Evolutionary conservation across 164 flowering plant species (phyloP).

Genomic region (Sedum album): DNA sequence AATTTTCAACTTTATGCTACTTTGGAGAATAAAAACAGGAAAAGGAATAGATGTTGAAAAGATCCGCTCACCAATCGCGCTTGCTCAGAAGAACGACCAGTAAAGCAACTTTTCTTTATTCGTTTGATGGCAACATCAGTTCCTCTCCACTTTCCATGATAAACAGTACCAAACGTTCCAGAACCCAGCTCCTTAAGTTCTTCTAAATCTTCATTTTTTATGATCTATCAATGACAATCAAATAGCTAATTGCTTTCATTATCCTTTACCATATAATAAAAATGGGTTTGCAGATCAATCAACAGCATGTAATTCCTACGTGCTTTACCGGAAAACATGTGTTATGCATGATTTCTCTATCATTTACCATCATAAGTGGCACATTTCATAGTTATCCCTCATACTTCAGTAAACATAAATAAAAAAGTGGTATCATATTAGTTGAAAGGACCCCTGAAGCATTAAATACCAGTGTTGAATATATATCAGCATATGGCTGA

Average conservation of each 20-base stretch:
- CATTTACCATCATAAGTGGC: background rate
- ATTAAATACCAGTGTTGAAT: background rate
- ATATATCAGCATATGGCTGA: background rate
- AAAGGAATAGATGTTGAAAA: background rate
- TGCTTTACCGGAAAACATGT: background rate
- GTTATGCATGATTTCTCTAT: background rate
- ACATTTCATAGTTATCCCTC: background rate
- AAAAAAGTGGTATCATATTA: background rate
- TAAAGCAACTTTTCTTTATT: slow-evolving; percentile 8
- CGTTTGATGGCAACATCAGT: slow-evolving; percentile 10
- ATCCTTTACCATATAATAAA: background rate
- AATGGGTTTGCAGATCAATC: background rate
- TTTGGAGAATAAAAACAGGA: background rate
- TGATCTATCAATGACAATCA: slow-evolving; percentile 6
- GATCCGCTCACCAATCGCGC: slow-evolving; percentile 7
- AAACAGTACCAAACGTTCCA: slow-evolving; percentile 10
- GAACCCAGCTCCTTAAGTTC: slow-evolving; percentile 9
- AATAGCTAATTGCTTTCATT: background rate
- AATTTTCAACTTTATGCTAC: background rate
- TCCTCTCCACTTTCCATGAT: slow-evolving; percentile 12
- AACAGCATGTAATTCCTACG: background rate
- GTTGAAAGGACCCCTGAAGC: background rate
- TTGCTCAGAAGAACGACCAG: slow-evolving; percentile 10
- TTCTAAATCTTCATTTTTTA: slow-evolving; percentile 10
- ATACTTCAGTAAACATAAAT: background rate